phyloP scores from a whole-genome alignment of 176 grass and related monocot genomes.

The Cymbopogon citratus region DNA sequence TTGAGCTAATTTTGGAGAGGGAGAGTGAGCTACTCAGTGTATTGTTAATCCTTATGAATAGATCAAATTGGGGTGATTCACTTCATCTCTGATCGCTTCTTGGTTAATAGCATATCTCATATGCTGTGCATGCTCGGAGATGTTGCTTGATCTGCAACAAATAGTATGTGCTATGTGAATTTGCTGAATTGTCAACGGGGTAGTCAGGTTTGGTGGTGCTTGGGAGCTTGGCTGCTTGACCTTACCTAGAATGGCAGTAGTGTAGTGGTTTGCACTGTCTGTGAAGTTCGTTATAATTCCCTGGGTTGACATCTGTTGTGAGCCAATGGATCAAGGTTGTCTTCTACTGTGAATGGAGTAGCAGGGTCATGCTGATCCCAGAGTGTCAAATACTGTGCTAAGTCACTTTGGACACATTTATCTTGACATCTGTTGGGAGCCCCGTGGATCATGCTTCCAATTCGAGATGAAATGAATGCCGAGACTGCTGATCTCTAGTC shows the following conservation, averaged over 20 bases:
- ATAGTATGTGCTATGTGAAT: not conserved
- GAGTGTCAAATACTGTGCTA: not conserved
- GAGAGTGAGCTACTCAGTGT: not conserved
- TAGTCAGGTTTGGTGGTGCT: not conserved
- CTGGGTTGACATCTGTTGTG: not conserved
- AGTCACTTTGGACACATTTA: not conserved
- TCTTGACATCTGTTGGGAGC: not conserved
- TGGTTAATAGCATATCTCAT: too few relatives aligned
- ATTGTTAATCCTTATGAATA: not conserved
- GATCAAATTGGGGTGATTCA: not conserved
- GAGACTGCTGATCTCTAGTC: not conserved
- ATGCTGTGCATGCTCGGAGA: not conserved
- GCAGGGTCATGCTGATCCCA: not conserved
- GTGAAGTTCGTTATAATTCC: not conserved
- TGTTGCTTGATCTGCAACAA: not conserved
- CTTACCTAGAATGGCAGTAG: not conserved
- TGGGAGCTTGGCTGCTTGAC: not conserved
- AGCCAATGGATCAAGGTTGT: not conserved
- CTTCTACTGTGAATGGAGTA: not conserved
- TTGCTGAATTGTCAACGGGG: not conserved
- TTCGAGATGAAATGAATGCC: not conserved
- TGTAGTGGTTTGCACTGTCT: not conserved
- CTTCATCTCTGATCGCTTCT: not conserved
- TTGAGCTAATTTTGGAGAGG: slow-evolving; percentile 29
- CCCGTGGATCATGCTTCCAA: not conserved